Evolutionary conservation across 2,329 filamentous ascomycete species (phyloP).

Genomic region (Fusarium sambucinum): DNA sequence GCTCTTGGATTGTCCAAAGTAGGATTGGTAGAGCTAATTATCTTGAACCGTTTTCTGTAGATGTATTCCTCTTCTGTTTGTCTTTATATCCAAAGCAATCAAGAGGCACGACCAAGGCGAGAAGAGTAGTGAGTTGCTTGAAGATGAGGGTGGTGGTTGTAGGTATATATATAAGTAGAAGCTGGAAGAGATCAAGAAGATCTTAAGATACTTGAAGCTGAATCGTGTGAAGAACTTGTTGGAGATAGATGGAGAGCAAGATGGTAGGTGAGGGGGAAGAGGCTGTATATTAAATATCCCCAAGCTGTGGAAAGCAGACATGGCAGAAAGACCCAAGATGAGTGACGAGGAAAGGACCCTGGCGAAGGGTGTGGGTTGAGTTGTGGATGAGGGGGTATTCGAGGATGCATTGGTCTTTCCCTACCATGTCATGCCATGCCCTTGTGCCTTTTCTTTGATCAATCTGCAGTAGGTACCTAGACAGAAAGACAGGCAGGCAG

Average conservation of each 20-base stretch:
- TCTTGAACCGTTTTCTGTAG: constrained; percentile 25
- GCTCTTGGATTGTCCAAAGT: constrained; percentile 30
- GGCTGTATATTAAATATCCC: constrained; percentile 52
- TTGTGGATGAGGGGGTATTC: constrained; percentile 16
- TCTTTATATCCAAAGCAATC: constrained; percentile 32
- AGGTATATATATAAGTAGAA: constrained; percentile 18
- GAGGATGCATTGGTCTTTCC: constrained; percentile 17
- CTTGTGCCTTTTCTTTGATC: constrained; percentile 17
- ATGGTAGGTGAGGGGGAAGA: constrained; percentile 47
- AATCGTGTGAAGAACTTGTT: constrained; percentile 39
- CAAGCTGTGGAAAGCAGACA: constrained; percentile 39
- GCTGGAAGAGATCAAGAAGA: constrained; percentile 32
- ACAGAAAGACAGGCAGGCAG: neutral
- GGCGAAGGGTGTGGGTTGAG: constrained; percentile 14
- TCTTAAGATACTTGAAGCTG: constrained; percentile 33
- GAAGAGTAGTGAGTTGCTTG: constrained; percentile 24
- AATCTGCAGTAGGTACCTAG: constrained; percentile 13
- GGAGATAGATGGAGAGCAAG: constrained; percentile 41
- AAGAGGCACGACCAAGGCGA: constrained; percentile 18
- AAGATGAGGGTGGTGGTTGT: constrained; percentile 21
- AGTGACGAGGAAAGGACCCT: constrained; percentile 36
- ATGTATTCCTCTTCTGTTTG: constrained; percentile 33
- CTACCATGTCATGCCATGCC: constrained; percentile 12
- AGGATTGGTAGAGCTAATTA: constrained; percentile 18
- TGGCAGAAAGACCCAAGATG: constrained; percentile 25